These are phyloP conservation scores for Nitzschia putrida DNA, from an alignment of 108 stramenopile genomes.

Conservation along the genomic window DNA sequence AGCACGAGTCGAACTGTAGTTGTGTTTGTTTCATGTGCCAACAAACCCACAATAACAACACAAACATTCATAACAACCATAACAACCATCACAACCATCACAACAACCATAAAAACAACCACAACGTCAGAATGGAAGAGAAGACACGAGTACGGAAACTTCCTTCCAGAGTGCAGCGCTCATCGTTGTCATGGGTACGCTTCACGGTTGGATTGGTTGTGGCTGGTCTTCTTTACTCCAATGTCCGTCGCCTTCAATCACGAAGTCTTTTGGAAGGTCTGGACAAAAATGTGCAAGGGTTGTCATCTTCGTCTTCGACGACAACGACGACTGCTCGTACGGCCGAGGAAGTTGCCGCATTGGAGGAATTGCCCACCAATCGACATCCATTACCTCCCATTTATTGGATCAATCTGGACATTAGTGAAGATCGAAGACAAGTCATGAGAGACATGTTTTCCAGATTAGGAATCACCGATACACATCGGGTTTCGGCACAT, in stretches of 20 bases:
- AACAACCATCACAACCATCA: not conserved
- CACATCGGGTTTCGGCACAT: constrained; percentile 14
- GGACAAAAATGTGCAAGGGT: not conserved
- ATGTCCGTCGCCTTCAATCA: constrained; percentile 11
- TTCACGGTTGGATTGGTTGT: not conserved
- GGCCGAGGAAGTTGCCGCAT: not conserved
- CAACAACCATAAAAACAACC: not conserved
- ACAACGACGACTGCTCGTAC: not conserved
- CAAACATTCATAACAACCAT: no score
- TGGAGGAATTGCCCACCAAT: constrained; percentile 3
- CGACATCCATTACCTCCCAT: constrained; percentile 9
- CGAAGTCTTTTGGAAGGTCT: constrained; percentile 3
- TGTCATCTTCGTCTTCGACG: not conserved
- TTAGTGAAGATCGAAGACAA: not conserved
- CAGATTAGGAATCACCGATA: not conserved
- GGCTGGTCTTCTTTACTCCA: not conserved
- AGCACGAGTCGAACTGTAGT: no score
- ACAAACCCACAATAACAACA: no score
- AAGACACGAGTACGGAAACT: not conserved
- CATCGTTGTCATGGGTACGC: constrained; percentile 1
- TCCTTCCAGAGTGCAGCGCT: not conserved
- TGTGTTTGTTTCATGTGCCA: no score
- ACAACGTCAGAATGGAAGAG: not conserved
- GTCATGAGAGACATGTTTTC: constrained; percentile 20
- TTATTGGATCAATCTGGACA: constrained; percentile 17